Evolutionary conservation across 306 rosid species (phyloP), one percentile per base, ranked within the genome.

Genomic region (Crataegus laevigata): DNA sequence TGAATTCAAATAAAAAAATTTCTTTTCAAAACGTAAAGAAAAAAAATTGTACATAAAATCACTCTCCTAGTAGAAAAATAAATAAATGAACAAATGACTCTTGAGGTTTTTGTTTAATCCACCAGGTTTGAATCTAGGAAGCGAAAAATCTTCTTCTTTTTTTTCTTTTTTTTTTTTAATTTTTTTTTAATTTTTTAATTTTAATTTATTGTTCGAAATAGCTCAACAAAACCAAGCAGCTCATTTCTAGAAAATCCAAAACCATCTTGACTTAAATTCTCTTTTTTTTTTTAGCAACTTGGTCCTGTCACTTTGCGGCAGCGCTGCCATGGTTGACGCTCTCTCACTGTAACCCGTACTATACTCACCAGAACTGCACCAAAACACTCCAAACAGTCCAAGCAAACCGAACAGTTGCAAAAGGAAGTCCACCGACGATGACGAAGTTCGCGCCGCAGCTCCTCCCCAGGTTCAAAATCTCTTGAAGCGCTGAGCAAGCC

Each of bases 401-500:
- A 19, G 6, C 2, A 73, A 51, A 28, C n/a, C 1, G 6, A 45
- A 75, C 5, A 58, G 25, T 26, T 80, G 82, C 11, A 91, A 89
- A 84, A 80, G 89, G 29, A 91, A 88, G 71, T 62, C 45, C 3
- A 30, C 62, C 43, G 54, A 28, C 0, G 73, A 77, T 8, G 61
- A 58, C 1, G 80, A 25, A 60, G 21, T 21, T 24, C 42, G 40
- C 3, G 51, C 25, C 34, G 78, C 51, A 17, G 32, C 52, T 3
- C 71, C 82, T 40, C 57, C 77, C 22, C 81, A 72, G 51, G 85
- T 78, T 3, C 62, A 76, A 40, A 82, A 81, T 66, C 78, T 77
- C 1, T 62, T 78, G 21, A 83, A 82, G 73, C 80, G 87, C 71
- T 89, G 21, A 86, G 90, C 4, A 88, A 62, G 72, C 98, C 98